A percentile compares a stretch with the other conserved stretches of the same genome.
These are phyloP conservation scores for Ramalina intermedia DNA, from an alignment of 495 filamentous ascomycete genomes.

Conservation along the genomic window DNA sequence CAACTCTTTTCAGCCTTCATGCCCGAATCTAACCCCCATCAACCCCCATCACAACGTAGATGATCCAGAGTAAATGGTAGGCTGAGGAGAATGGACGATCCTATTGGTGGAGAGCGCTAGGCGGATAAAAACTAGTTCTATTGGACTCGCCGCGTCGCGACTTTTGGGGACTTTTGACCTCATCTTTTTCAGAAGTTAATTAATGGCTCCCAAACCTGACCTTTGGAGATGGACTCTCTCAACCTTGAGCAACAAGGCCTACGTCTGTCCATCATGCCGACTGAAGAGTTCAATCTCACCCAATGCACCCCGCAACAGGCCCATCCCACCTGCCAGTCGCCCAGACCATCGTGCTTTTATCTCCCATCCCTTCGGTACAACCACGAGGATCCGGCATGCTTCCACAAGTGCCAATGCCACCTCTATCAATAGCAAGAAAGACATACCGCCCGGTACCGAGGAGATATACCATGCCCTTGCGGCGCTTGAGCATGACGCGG, in stretches of 20 bases:
- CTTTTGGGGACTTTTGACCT: no score
- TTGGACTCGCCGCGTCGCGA: no score
- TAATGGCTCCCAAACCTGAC: no score
- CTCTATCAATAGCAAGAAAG: conserved; percentile 14
- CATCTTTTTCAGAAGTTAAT: no score
- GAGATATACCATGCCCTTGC: conserved; percentile 48
- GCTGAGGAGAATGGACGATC: no score
- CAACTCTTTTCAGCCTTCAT: no score
- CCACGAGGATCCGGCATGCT: background rate
- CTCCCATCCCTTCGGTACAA: background rate
- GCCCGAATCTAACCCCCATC: no score
- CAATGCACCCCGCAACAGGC: no score
- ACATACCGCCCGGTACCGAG: conserved; percentile 17
- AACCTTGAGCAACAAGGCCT: background rate
- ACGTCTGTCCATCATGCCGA: background rate
- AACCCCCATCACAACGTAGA: no score
- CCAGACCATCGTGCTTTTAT: background rate
- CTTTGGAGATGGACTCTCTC: background rate
- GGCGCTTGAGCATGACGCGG: conserved; percentile 44
- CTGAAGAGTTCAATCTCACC: background rate
- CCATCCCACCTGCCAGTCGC: background rate
- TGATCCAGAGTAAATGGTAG: no score
- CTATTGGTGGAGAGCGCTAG: no score
- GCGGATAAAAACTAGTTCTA: no score
- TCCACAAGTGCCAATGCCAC: conserved; percentile 18